Evolutionary conservation across 2,329 filamentous ascomycete genomes (phyloP), one percentile per base, ranked within the genome.

Genomic region (Penicillium capsulatum): DNA sequence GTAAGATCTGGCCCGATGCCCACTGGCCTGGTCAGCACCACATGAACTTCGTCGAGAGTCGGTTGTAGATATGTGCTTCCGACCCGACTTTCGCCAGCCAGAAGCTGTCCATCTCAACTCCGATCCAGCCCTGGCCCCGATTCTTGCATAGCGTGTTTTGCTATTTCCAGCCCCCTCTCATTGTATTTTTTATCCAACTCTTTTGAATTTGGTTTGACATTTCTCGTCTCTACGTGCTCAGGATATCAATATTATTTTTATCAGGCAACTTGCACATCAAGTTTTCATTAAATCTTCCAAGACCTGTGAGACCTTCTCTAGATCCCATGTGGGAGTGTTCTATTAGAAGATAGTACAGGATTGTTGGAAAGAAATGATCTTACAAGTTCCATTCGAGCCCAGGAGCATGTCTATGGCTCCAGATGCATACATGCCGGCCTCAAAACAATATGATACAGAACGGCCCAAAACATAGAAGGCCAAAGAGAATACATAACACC

Each of bases 1-100:
- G 84, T 43, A 74, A 84, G 48, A 84, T 98, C 50, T 98, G 92
- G 92, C 92, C 92, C 2, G 87, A 94, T 55, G 82, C 79, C 28
- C 79, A 84, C 54, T 94, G 89, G 85, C 85, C 87, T 14, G 81
- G 83, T 44, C 81, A 88, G 58, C 76, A 81, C 54, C 77, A 79
- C 41, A 74, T 80, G 65, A 75, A 80, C 43, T 77, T 80, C 31
- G 73, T 92, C 44, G 87, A 95, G 68, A 90, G 85, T 64, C 80
- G 86, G 53, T 69, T 96, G 66, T 95, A 74, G 72, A 52, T 22
- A 17, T 27, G 11, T 11, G 13, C 10, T 11, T n/a, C n/a, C 9
- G 9, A n/a, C 9, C 6, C 26, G 13, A 28, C 11, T 28, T n/a
- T 28, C n/a, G 6, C 6, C 26, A 11, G 26, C 26, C 9, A 22